A percentile compares a stretch with the other conserved stretches of the same genome.
These are phyloP conservation scores for Cutaneotrichosporon sp. DNA, from an alignment of 1,284 basidiomycete species.

Conservation along the genomic window DNA sequence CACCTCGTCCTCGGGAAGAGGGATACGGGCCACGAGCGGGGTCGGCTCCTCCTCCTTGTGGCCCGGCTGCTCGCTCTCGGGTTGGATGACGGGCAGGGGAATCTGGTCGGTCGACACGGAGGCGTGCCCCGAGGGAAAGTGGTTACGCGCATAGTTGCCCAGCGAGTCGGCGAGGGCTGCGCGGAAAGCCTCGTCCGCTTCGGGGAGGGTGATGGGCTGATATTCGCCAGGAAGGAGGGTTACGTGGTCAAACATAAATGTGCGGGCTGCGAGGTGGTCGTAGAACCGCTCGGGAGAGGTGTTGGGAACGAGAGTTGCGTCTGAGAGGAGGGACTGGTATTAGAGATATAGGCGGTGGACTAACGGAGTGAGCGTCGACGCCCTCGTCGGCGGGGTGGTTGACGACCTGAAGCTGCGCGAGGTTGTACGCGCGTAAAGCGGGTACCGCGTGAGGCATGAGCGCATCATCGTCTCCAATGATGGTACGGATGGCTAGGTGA, in stretches of 20 bases:
- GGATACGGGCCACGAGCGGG: not conserved
- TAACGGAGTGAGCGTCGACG: slow-evolving; percentile 32
- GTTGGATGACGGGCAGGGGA: slow-evolving; percentile 21
- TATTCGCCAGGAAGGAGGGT: slow-evolving; percentile 65
- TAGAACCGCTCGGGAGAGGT: slow-evolving; percentile 63
- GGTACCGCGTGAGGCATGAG: slow-evolving; percentile 74
- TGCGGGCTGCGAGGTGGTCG: slow-evolving; percentile 73
- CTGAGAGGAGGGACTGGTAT: slow-evolving; percentile 38
- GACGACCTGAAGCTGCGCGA: slow-evolving; percentile 78
- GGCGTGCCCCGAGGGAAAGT: slow-evolving; percentile 71
- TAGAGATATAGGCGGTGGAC: slow-evolving; percentile 5
- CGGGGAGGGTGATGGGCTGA: slow-evolving; percentile 62
- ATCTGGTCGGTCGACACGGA: slow-evolving; percentile 61
- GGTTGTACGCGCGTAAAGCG: slow-evolving; percentile 76
- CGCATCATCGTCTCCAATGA: slow-evolving; percentile 77
- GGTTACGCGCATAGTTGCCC: slow-evolving; percentile 69
- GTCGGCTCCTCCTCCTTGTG: slow-evolving; percentile 6
- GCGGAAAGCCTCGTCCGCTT: slow-evolving; percentile 69
- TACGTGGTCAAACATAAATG: slow-evolving; percentile 77
- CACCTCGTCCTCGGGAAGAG: slow-evolving; percentile 31
- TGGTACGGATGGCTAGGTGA: slow-evolving; percentile 72
- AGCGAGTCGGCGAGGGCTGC: slow-evolving; percentile 67
- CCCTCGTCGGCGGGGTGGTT: slow-evolving; percentile 55
- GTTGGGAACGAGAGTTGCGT: slow-evolving; percentile 39
- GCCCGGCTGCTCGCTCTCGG: slow-evolving; percentile 1